Evolutionary conservation across 164 flowering plant genomes (phyloP), one percentile per base, ranked within the genome.

Genomic region (Santalum album): DNA sequence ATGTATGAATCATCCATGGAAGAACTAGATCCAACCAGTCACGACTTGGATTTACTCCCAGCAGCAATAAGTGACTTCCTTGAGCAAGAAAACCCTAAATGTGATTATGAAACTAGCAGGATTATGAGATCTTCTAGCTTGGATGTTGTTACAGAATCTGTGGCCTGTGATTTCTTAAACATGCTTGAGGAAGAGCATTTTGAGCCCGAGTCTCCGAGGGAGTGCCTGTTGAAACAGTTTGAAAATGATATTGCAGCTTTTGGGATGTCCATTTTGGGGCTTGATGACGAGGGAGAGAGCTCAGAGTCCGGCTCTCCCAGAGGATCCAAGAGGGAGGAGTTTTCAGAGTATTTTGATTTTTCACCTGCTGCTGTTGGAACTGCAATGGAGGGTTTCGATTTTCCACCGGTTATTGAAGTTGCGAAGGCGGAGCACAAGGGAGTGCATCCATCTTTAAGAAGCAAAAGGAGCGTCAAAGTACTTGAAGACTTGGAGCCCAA

Each of bases 141-240:
- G 67, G 87, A 76, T 59, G 78, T 71, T 48, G 32, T 68, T 49
- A 52, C 75, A 47, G 82, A 77, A 51, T 62, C 73, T 56, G 78
- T 78, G 44, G 77, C 72, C 11, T 68, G 45, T 69, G 87, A 81
- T 49, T 79, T 81, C 69, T 61, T 81, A 45, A 62, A 69, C 49
- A 75, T 81, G 80, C 60, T 78, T 43, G 76, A 53, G 34, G 44
- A 56, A 20, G 78, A 73, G 26, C 55, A 59, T 25, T 43, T 62
- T 60, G 78, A 70, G 18, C 71, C 67, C 11, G 75, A 70, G 35
- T 75, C 83, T 55, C 86, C 82, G 2, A 64, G 82, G 51, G 86
- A 75, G 65, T 70, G 58, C 27, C 62, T 77, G 43, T 46, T 77
- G 45, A 66, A 69, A 59, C 61, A 77, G 61, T 77, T 73, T 59